phyloP scores from a whole-genome alignment of 371 early-diverging fungal species.

The Capniomyces stellatus region DNA sequence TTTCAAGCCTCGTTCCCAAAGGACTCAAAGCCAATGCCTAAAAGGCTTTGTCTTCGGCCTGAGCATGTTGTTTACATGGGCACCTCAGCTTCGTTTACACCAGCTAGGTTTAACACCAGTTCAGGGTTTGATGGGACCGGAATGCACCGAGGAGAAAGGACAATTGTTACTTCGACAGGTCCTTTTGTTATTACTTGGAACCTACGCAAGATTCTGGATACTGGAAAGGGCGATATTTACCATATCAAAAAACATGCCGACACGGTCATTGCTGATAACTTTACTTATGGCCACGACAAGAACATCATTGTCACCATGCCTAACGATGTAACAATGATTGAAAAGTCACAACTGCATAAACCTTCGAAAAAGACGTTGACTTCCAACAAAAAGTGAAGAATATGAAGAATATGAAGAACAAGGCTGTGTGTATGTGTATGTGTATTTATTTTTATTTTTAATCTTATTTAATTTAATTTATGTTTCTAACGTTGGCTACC shows the following conservation, averaged over 20 bases:
- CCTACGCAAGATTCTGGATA: slow-evolving; percentile 57
- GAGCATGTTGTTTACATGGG: slow-evolving; percentile 79
- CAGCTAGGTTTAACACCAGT: slow-evolving; percentile 82
- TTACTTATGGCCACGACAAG: slow-evolving; percentile 49
- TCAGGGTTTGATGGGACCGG: slow-evolving; percentile 23
- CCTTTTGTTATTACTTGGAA: slow-evolving; percentile 89
- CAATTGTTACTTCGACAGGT: slow-evolving; percentile 79
- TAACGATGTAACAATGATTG: slow-evolving; percentile 30
- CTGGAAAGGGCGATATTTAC: slow-evolving; percentile 53
- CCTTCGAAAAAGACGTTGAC: too few species aligned
- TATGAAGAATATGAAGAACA: too few species aligned
- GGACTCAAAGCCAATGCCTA: slow-evolving; percentile 48
- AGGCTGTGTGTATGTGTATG: too few species aligned
- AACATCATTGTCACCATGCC: slow-evolving; percentile 59
- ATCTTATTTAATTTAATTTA: too few species aligned
- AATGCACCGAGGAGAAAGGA: slow-evolving; percentile 30
- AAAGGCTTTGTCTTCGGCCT: slow-evolving; percentile 66
- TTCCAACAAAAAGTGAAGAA: too few species aligned
- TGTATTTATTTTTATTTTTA: too few species aligned
- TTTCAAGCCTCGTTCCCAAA: slow-evolving; percentile 43
- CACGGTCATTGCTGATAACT: slow-evolving; percentile 77
- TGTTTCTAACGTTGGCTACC: too few species aligned
- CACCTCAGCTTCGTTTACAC: slow-evolving; percentile 60
- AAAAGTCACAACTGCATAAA: slow-evolving; percentile 20
- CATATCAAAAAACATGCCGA: slow-evolving; percentile 65